phyloP scores from a whole-genome alignment of 495 filamentous ascomycete species.

The Baudoinia panamericana region DNA sequence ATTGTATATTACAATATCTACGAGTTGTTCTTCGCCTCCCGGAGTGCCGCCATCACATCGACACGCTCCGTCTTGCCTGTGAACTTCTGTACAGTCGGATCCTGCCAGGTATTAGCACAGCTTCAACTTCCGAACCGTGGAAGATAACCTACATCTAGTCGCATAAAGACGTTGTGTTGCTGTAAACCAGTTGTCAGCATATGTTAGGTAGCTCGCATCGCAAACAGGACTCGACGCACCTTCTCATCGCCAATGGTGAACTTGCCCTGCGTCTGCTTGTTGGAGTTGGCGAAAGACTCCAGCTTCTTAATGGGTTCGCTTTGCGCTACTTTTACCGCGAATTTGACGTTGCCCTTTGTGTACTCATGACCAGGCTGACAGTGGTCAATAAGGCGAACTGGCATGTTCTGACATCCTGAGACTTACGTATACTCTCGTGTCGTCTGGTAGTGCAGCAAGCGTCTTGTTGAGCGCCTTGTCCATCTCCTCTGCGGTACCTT shows the following conservation, averaged over 20 bases:
- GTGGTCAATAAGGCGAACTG: too few relatives aligned
- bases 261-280: constrained; percentile 82
- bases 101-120: constrained; percentile 38
- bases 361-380: constrained; percentile 85
- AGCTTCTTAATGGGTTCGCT: constrained; percentile 66
- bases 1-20: too few relatives aligned
- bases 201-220: neutral
- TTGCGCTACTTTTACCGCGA: constrained; percentile 59
- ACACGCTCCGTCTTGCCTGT: constrained; percentile 73
- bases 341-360: constrained; percentile 86
- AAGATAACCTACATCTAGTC: constrained; percentile 56
- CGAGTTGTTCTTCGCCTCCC: constrained; percentile 97
- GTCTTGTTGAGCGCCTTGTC: constrained; percentile 79
- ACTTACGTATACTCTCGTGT: constrained; percentile 78
- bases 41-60: constrained; percentile 71
- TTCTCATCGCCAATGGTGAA: constrained; percentile 98
- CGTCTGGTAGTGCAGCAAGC: constrained; percentile 67
- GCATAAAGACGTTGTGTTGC: constrained; percentile 97
- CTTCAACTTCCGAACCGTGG: too few relatives aligned
- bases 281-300: constrained; percentile 58
- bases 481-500: constrained; percentile 85
- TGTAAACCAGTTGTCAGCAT: constrained; percentile 25
- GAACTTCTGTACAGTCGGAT: constrained; percentile 69
- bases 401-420: neutral
- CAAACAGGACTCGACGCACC: constrained; percentile 36